Evolutionary conservation across 1,284 basidiomycete species (phyloP).

Genomic region (Tilletia setariae): DNA sequence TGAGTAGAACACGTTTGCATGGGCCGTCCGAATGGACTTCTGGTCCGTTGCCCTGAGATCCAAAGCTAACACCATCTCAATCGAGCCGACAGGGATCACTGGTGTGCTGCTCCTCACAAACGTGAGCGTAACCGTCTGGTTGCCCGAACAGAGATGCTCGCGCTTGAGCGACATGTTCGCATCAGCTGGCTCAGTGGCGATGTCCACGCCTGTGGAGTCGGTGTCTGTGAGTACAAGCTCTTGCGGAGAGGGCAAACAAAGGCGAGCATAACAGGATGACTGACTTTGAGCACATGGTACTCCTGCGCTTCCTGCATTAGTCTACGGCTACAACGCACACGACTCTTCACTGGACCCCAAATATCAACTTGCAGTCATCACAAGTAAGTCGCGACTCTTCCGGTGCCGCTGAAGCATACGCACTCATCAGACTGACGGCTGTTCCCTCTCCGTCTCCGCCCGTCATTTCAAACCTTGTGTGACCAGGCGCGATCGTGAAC

Average conservation of each 20-base stretch:
- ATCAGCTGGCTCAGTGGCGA: constrained; percentile 49
- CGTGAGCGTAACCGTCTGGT: constrained; percentile 88
- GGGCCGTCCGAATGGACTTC: too few species aligned
- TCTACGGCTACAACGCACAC: constrained; percentile 30
- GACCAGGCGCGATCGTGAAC: constrained; percentile 46
- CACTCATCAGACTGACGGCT: neutral
- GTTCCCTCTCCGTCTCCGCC: neutral
- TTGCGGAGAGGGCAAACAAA: too few species aligned
- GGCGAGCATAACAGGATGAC: too few species aligned
- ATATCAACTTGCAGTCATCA: constrained; percentile 50
- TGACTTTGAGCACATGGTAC: too few species aligned
- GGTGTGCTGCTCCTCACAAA: constrained; percentile 63
- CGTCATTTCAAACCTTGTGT: too few species aligned
- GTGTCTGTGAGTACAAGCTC: constrained; percentile 24
- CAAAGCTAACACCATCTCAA: constrained; percentile 10
- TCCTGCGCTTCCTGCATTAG: neutral
- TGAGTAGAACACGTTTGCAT: neutral
- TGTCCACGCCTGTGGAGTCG: constrained; percentile 47
- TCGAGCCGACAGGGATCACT: constrained; percentile 64
- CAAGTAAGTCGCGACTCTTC: constrained; percentile 12
- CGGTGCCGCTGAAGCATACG: neutral
- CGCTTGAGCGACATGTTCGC: constrained; percentile 41
- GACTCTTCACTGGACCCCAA: constrained; percentile 45
- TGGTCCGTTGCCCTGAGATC: constrained; percentile 12
- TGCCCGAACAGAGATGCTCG: constrained; percentile 58